phyloP scores from a whole-genome alignment of 176 grass and related monocot genomes.

The Miscanthus lutarioriparius region DNA sequence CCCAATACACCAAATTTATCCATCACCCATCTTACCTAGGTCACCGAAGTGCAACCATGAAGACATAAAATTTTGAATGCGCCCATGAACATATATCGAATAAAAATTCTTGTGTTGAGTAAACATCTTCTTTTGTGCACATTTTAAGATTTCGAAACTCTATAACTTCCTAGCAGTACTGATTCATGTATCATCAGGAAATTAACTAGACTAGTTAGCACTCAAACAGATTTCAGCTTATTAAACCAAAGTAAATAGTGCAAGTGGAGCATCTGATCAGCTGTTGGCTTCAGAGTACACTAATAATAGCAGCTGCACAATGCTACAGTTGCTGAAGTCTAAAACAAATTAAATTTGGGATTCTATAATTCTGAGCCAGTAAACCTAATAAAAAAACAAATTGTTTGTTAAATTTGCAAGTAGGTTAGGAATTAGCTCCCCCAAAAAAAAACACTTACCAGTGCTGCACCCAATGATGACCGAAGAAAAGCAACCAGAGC shows the following conservation, averaged over 20 bases:
- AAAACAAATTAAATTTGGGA: background rate
- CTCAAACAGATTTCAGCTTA: background rate
- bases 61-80: slow-evolving; percentile 17
- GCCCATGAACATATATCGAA: background rate
- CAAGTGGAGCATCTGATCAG: background rate
- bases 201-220: background rate
- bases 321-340: background rate
- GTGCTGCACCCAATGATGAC: slow-evolving; percentile 49
- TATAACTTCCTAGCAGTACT: background rate
- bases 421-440: background rate
- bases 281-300: background rate
- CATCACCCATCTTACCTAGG: slow-evolving; percentile 73
- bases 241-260: background rate
- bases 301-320: background rate
- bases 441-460: slow-evolving; percentile 41
- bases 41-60: slow-evolving; percentile 24
- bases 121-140: background rate
- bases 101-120: background rate
- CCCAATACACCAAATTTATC: slow-evolving; percentile 81
- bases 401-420: background rate
- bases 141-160: background rate
- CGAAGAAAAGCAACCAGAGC: slow-evolving; percentile 55
- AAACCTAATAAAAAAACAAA: background rate
- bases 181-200: background rate
- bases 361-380: background rate